phyloP scores from a whole-genome alignment of 108 stramenopile genomes.

The Discostella stelligeroides region DNA sequence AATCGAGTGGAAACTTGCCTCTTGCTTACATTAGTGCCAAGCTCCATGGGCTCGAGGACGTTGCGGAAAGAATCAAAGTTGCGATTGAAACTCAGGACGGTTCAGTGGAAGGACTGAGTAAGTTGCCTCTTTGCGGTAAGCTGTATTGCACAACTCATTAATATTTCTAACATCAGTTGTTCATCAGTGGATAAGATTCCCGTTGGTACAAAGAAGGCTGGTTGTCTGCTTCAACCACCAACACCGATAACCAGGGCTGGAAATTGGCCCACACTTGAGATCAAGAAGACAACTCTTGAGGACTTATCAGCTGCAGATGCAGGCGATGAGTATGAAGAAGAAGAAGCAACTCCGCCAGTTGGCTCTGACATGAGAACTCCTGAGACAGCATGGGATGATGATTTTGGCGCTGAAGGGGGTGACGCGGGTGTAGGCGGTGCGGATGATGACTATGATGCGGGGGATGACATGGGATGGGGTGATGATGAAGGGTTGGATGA shows the following conservation, averaged over 20 bases:
- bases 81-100: slow-evolving; percentile 88
- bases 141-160: neutral
- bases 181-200: slow-evolving; percentile 64
- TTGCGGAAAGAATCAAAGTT: slow-evolving; percentile 90
- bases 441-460: slow-evolving; percentile 73
- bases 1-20: slow-evolving; percentile 91
- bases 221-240: slow-evolving; percentile 93
- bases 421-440: slow-evolving; percentile 52
- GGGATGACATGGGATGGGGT: slow-evolving; percentile 83
- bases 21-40: slow-evolving; percentile 94
- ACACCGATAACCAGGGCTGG: slow-evolving; percentile 90
- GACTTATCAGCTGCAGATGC: slow-evolving; percentile 69
- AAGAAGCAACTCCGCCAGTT: slow-evolving; percentile 23
- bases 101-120: slow-evolving; percentile 68
- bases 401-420: slow-evolving; percentile 54
- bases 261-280: slow-evolving; percentile 95
- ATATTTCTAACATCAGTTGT: neutral
- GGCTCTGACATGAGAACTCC: slow-evolving; percentile 37
- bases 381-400: slow-evolving; percentile 53
- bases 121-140: neutral
- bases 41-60: slow-evolving; percentile 91
- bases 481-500: slow-evolving; percentile 89
- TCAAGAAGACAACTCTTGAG: slow-evolving; percentile 86
- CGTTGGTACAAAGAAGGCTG: slow-evolving; percentile 48
- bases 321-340: slow-evolving; percentile 68